Evolutionary conservation across 2,329 filamentous ascomycete genomes (phyloP).

Genomic region (Scedosporium dehoogii): DNA sequence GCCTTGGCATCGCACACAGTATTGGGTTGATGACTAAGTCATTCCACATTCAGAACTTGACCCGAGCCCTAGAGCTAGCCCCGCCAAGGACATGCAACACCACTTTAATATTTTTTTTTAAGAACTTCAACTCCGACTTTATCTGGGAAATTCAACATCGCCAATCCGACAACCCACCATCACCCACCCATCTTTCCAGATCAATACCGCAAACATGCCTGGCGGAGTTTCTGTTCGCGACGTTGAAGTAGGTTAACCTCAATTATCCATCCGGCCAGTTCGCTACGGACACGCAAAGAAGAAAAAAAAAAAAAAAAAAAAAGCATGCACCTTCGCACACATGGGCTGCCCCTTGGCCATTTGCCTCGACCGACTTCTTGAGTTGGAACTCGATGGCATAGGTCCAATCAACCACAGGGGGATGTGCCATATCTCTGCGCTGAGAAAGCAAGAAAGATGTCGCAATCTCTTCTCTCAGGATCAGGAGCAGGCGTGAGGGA

Average conservation of each 20-base stretch:
- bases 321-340: conserved; percentile 2
- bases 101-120: conserved; percentile 6
- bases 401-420: conserved; percentile 12
- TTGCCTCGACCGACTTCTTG: neutral
- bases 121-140: conserved; percentile 1
- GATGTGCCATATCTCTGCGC: conserved; percentile 1
- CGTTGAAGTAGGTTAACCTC: conserved; percentile 60
- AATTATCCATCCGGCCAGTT: conserved; percentile 7
- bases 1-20: too few species aligned
- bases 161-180: conserved; percentile 19
- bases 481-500: conserved; percentile 60
- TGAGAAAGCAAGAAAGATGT: conserved; percentile 1
- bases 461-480: conserved; percentile 14
- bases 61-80: conserved; percentile 5
- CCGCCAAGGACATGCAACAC: conserved; percentile 7
- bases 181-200: conserved; percentile 19
- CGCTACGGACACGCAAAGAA: neutral
- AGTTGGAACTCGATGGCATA: conserved; percentile 1
- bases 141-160: conserved; percentile 5
- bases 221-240: conserved; percentile 75
- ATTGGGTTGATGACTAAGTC: conserved; percentile 8
- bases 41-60: neutral
- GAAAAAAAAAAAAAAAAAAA: too few species aligned
- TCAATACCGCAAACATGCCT: conserved; percentile 60
- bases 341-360: neutral